These are phyloP conservation scores for Schwanniomyces yamadae DNA, from an alignment of 805 yeast species.

Conservation along the genomic window DNA sequence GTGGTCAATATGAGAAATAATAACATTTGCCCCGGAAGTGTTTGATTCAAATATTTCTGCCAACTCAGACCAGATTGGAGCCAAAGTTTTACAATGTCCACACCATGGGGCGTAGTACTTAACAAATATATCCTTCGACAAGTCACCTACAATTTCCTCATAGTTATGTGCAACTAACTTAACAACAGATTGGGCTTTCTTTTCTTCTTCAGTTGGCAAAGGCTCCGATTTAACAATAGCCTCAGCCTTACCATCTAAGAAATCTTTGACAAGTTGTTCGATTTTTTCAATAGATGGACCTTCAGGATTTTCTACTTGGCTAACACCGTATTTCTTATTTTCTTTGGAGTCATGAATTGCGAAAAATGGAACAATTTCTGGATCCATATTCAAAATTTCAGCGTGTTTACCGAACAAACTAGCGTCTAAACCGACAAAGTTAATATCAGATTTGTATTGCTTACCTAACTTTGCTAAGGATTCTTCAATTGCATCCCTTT, in stretches of 20 bases:
- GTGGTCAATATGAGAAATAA: conserved; percentile 86
- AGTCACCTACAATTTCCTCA: conserved; percentile 59
- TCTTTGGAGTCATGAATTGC: conserved; percentile 72
- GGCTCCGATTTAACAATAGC: conserved; percentile 84
- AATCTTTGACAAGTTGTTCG: conserved; percentile 61
- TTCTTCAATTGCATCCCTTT: conserved; percentile 55
- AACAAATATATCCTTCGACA: conserved; percentile 69
- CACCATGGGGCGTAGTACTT: conserved; percentile 98
- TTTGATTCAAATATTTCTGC: conserved; percentile 64
- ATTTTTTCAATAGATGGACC: conserved; percentile 49
- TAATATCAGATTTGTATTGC: conserved; percentile 72
- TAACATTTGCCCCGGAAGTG: conserved; percentile 49
- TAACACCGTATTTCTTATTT: conserved; percentile 76
- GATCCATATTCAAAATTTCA: conserved; percentile 75
- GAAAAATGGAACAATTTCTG: conserved; percentile 79
- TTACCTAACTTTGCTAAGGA: conserved; percentile 65
- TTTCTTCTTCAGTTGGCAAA: conserved; percentile 79
- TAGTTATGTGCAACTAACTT: conserved; percentile 84
- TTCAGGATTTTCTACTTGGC: conserved; percentile 55
- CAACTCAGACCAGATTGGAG: conserved; percentile 85
- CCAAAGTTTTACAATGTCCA: conserved; percentile 91
- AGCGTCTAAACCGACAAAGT: conserved; percentile 89
- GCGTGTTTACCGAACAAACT: conserved; percentile 81
- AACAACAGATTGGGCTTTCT: conserved; percentile 53
- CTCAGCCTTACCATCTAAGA: conserved; percentile 58